Conservation (phyloP, 1,284 basidiomycete species). For the Taiwanofungus camphoratus region DNA sequence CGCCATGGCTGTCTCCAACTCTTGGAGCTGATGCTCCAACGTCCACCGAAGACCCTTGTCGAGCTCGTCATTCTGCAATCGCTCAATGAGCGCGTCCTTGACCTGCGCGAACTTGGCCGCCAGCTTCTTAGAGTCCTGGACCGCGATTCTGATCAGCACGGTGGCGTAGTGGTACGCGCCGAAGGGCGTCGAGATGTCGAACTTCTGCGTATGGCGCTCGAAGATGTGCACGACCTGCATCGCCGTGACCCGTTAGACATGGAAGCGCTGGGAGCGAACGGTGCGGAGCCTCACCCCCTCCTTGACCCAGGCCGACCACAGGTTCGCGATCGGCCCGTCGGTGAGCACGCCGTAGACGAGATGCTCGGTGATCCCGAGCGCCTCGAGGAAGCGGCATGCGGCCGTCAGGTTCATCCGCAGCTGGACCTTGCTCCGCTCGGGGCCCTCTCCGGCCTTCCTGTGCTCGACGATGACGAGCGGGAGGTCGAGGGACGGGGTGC, state of each 20-base stretch:
- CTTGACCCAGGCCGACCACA: not conserved
- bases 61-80: no score
- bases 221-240: constrained; percentile 2
- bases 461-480: not conserved
- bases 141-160: not conserved
- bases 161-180: constrained; percentile 2
- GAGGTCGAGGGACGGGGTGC: not conserved
- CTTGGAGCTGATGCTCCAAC: no score
- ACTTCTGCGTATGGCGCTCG: not conserved
- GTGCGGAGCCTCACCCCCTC: no score
- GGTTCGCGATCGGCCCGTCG: not conserved
- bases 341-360: not conserved
- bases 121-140: no score
- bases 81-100: no score
- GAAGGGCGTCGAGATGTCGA: constrained; percentile 2
- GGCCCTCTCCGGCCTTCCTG: not conserved
- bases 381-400: not conserved
- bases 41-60: no score
- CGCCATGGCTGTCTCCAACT: no score
- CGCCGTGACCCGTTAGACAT: not conserved
- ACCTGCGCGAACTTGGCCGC: no score
- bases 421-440: not conserved
- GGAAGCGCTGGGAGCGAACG: no score
- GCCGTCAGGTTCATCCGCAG: not conserved
- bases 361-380: not conserved